Evolutionary conservation across 352 stramenopile species (phyloP).

Genomic region (Phytophthora sp.): DNA sequence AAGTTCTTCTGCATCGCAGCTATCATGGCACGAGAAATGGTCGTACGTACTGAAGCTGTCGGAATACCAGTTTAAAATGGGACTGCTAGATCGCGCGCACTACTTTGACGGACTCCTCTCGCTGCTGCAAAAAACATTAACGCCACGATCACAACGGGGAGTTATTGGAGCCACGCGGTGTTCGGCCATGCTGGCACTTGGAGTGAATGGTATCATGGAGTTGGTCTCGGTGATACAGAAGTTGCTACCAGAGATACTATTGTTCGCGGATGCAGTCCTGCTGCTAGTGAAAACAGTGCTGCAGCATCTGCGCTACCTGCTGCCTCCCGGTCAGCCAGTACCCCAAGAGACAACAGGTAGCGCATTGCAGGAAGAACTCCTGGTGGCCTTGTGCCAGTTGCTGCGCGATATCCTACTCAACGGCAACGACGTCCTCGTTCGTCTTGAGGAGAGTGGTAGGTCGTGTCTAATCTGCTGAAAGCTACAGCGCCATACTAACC

Average conservation of each 20-base stretch:
- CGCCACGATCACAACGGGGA: conserved; percentile 49
- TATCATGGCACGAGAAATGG: conserved; percentile 77
- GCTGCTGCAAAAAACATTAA: conserved; percentile 78
- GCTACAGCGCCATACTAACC: conserved; percentile 7
- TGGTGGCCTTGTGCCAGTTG: conserved; percentile 73
- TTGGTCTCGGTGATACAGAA: conserved; percentile 74
- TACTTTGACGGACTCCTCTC: conserved; percentile 85
- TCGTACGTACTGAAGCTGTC: conserved; percentile 85
- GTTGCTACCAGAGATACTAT: conserved; percentile 73
- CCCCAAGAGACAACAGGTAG: conserved; percentile 45
- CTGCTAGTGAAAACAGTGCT: conserved; percentile 82
- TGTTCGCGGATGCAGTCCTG: conserved; percentile 55
- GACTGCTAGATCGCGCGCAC: conserved; percentile 70
- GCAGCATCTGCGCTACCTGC: conserved; percentile 76
- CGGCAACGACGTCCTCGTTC: conserved; percentile 74
- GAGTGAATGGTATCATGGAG: conserved; percentile 81
- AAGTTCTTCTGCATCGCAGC: conserved; percentile 21
- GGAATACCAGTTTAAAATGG: conserved; percentile 83
- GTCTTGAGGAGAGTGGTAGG: conserved; percentile 83
- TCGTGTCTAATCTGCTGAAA: not conserved
- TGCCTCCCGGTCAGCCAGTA: conserved; percentile 62
- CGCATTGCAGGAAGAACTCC: conserved; percentile 70
- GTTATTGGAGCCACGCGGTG: conserved; percentile 37
- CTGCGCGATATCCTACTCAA: conserved; percentile 77
- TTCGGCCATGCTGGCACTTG: conserved; percentile 57